Conservation (phyloP, 805 yeast species). For the Candida mattraensis region DNA sequence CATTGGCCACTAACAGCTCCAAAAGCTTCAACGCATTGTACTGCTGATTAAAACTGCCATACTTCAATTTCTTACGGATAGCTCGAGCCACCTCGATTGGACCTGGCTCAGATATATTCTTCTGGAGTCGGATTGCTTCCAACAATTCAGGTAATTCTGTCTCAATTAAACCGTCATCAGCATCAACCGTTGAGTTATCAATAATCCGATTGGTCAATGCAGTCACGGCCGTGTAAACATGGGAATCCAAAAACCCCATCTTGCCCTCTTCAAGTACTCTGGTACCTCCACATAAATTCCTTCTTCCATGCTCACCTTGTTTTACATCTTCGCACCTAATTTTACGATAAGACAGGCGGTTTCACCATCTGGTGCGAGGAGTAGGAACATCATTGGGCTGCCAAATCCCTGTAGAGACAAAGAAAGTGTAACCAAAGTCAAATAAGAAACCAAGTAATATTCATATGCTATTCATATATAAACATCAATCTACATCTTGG, state of each 20-base stretch:
- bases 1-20: slow-evolving; percentile 60
- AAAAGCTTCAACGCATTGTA: slow-evolving; percentile 58
- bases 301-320: too few species aligned
- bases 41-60: slow-evolving; percentile 70
- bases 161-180: slow-evolving; percentile 40
- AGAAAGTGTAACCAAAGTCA: too few species aligned
- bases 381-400: too few species aligned
- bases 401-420: neutral
- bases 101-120: slow-evolving; percentile 33
- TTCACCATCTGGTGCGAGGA: too few species aligned
- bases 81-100: slow-evolving; percentile 87
- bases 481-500: too few species aligned
- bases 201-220: slow-evolving; percentile 57
- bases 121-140: slow-evolving; percentile 47
- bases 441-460: slow-evolving; percentile 1
- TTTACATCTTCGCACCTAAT: too few species aligned
- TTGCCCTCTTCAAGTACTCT: neutral
- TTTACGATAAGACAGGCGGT: too few species aligned
- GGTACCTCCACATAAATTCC: too few species aligned
- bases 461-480: too few species aligned
- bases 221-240: slow-evolving; percentile 70
- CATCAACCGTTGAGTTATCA: slow-evolving; percentile 40
- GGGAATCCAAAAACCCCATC: slow-evolving; percentile 59
- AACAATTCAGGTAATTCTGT: slow-evolving; percentile 56
- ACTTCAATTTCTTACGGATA: slow-evolving; percentile 81